Percentiles rank a stretch among this genome's conserved stretches.
These are phyloP conservation scores for Inosperma sp. DNA, from an alignment of 768 basidiomycete species.

Conservation along the genomic window DNA sequence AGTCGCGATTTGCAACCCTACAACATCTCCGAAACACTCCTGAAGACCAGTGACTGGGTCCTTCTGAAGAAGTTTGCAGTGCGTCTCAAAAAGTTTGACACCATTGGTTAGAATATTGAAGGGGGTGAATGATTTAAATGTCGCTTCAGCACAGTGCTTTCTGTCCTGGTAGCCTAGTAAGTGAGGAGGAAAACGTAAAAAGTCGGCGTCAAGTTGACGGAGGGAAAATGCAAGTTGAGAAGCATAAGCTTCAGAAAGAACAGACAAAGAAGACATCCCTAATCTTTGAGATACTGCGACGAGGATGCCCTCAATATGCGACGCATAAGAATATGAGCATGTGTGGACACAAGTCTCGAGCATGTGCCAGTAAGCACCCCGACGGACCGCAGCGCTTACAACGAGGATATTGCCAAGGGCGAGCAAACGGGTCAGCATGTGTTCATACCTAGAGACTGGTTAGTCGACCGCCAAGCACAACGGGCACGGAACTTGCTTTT, in stretches of 20 bases:
- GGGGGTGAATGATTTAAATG: slow-evolving; percentile 64
- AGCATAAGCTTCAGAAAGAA: slow-evolving; percentile 75
- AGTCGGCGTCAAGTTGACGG: slow-evolving; percentile 42
- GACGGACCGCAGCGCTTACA: slow-evolving; percentile 67
- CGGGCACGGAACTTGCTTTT: slow-evolving; percentile 57
- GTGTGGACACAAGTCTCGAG: slow-evolving; percentile 58
- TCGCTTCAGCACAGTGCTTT: slow-evolving; percentile 60
- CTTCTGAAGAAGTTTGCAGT: slow-evolving; percentile 60
- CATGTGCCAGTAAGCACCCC: slow-evolving; percentile 85
- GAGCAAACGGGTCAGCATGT: slow-evolving; percentile 68
- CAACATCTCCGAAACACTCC: slow-evolving; percentile 64
- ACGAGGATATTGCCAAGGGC: slow-evolving; percentile 76
- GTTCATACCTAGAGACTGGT: slow-evolving; percentile 53
- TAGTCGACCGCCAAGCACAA: too few species aligned
- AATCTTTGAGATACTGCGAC: slow-evolving; percentile 59
- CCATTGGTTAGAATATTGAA: slow-evolving; percentile 52
- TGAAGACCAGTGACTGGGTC: slow-evolving; percentile 46
- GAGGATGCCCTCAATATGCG: slow-evolving; percentile 50
- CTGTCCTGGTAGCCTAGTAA: slow-evolving; percentile 73
- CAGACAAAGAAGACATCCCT: slow-evolving; percentile 54
- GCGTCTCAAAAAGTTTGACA: slow-evolving; percentile 45
- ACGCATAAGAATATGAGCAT: slow-evolving; percentile 30
- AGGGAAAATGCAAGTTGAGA: slow-evolving; percentile 72
- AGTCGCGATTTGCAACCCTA: slow-evolving; percentile 56
- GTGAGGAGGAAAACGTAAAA: slow-evolving; percentile 61